phyloP scores from a whole-genome alignment of 345 rosid genomes.

The Euclidium syriacum region DNA sequence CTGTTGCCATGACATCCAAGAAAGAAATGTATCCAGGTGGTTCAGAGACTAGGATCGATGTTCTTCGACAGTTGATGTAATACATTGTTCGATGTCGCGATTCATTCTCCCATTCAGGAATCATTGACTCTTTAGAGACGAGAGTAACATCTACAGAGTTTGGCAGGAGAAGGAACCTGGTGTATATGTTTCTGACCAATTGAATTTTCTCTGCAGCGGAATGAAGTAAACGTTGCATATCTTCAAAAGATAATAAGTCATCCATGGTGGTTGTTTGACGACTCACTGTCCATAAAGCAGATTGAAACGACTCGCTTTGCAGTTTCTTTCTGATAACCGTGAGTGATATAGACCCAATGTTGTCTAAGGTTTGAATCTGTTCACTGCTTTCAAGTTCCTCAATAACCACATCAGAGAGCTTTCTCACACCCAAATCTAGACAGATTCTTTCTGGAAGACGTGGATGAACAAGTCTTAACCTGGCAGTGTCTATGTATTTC shows the following conservation, averaged over 20 bases:
- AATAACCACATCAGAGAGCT: conserved; percentile 77
- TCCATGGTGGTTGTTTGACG: conserved; percentile 17
- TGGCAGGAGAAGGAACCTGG: conserved; percentile 71
- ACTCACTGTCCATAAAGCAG: conserved; percentile 58
- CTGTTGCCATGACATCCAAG: conserved; percentile 68
- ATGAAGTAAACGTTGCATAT: conserved; percentile 44
- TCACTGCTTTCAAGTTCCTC: conserved; percentile 73
- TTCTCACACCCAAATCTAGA: conserved; percentile 58
- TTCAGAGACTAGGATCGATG: conserved; percentile 68
- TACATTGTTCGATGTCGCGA: conserved; percentile 60
- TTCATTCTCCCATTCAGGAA: conserved; percentile 62
- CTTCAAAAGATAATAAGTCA: conserved; percentile 39
- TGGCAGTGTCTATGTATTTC: conserved; percentile 63
- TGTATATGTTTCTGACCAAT: conserved; percentile 63
- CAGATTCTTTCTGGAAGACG: conserved; percentile 71
- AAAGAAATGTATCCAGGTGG: conserved; percentile 72
- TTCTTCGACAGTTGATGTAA: conserved; percentile 48
- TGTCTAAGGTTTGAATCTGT: conserved; percentile 45
- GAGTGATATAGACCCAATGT: conserved; percentile 54
- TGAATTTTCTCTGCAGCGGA: conserved; percentile 57
- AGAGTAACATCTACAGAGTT: conserved; percentile 58
- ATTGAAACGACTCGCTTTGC: conserved; percentile 61
- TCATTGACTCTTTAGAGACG: conserved; percentile 44
- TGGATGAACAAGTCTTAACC: conserved; percentile 82
- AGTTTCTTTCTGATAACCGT: conserved; percentile 49